Conservation (phyloP, 2,329 filamentous ascomycete species). For the Colletotrichum sp. region DNA sequence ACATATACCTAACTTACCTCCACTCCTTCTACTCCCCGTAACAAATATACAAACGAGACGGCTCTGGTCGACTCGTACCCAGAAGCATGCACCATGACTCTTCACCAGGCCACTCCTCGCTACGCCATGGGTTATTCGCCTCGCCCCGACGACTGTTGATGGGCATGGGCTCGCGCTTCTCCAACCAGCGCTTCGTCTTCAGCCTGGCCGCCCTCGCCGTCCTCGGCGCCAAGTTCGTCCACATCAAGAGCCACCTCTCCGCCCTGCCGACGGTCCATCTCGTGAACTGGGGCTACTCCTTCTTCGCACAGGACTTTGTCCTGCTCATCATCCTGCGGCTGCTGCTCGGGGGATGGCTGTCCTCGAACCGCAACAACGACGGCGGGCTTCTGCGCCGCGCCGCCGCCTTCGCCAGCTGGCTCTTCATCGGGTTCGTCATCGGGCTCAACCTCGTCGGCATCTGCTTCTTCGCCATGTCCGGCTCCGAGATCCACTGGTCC, state of each 20-base stretch:
- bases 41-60: background rate
- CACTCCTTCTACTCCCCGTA: background rate
- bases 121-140: background rate
- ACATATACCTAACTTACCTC: background rate
- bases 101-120: background rate
- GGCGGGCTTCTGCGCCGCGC: constrained; percentile 11
- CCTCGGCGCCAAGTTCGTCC: constrained; percentile 33
- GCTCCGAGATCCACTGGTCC: constrained; percentile 39
- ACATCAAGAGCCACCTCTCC: constrained; percentile 35
- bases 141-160: background rate
- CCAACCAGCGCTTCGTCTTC: constrained; percentile 31
- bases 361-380: background rate
- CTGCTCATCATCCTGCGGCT: constrained; percentile 35
- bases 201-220: constrained; percentile 33
- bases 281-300: constrained; percentile 35
- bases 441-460: constrained; percentile 16
- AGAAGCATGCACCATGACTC: background rate
- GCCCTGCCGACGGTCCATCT: constrained; percentile 34
- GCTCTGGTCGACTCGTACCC: background rate
- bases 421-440: constrained; percentile 22
- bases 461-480: constrained; percentile 35
- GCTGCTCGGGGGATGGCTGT: constrained; percentile 31
- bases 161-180: constrained; percentile 6
- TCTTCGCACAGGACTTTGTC: constrained; percentile 37
- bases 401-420: background rate